Percentiles rank a stretch among this genome's conserved stretches.
These are phyloP conservation scores for Exsudoporus frostii DNA, from an alignment of 768 basidiomycete genomes.

Conservation along the genomic window DNA sequence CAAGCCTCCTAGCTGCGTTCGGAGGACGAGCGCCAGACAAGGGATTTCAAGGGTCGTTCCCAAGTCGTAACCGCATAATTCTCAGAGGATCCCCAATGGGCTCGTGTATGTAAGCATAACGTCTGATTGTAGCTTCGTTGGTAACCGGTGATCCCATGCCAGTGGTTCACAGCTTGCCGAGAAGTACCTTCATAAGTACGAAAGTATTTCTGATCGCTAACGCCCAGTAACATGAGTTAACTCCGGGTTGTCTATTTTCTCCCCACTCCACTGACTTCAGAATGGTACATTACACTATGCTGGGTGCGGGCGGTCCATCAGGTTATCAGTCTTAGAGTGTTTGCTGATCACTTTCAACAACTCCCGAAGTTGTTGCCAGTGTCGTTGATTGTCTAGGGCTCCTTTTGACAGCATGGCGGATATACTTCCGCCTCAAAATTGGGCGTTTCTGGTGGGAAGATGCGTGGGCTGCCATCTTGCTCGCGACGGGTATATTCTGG, in stretches of 20 bases:
- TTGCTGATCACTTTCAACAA: not conserved
- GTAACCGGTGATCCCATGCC: too few relatives aligned
- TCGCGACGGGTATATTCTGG: not conserved
- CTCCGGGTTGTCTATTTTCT: not conserved
- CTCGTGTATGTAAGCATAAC: too few relatives aligned
- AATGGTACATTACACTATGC: not conserved
- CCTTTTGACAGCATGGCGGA: not conserved
- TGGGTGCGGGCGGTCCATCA: not conserved
- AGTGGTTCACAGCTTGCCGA: not conserved
- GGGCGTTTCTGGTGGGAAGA: conserved; percentile 16
- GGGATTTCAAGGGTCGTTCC: too few relatives aligned
- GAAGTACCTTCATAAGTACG: not conserved
- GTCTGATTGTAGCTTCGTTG: too few relatives aligned
- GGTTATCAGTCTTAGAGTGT: not conserved
- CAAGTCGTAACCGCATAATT: too few relatives aligned
- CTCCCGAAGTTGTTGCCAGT: not conserved
- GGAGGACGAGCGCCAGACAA: too few relatives aligned
- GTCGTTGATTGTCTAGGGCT: not conserved
- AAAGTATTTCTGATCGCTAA: too few relatives aligned
- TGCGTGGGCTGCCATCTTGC: conserved; percentile 3
- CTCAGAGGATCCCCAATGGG: too few relatives aligned
- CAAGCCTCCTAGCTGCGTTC: too few relatives aligned
- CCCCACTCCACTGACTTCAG: not conserved
- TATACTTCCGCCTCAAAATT: conserved; percentile 6
- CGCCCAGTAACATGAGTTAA: too few relatives aligned